Evolutionary conservation across 129 eudicot genomes (phyloP), one percentile per base, ranked within the genome.

Genomic region (Daucus carota): DNA sequence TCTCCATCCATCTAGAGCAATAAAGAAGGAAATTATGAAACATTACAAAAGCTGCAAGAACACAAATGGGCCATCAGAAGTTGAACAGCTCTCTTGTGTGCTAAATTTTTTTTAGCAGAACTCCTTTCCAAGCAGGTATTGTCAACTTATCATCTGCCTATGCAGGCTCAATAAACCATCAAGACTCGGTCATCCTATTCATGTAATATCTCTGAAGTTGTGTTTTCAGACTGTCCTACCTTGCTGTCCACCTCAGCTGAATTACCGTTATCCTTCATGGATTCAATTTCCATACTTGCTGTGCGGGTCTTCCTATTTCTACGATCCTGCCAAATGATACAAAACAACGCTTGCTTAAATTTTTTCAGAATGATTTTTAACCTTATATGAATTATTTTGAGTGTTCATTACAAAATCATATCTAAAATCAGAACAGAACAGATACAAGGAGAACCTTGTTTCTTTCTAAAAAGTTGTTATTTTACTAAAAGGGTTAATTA

Each of bases 271-370:
- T 85, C 89, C 87, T 85, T 82, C 83, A 85, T 44, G 40, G 86
- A 78, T 42, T 92, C 98, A 36, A 87, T 82, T 60, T 92, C 96
- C 89, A 92, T 85, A 83, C 98, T 92, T 73, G 86, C 79, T 3
- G 93, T 86, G 44, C 92, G 90, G 83, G 88, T 90, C 83, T 81
- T 92, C 83, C 88, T 78, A 76, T 81, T 88, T 84, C 93, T 88
- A 24, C 98, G 88, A 50, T 92, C 98, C 98, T 92, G 90, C 50
- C 48, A 71, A 80, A 31, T 0, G 6, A 41, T 13, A 40, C 33
- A 43, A 72, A 26, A 16, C 24, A 4, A 72, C 14, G 43, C 57
- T 29, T 1, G 4, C 8, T 0, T 63, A 6, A 34, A 67, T 67
- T 34, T 34, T 17, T 2, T 34, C 44, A 32, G 10, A 16, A 32